phyloP scores from a whole-genome alignment of 495 filamentous ascomycete species.

The Poronia punctata region DNA sequence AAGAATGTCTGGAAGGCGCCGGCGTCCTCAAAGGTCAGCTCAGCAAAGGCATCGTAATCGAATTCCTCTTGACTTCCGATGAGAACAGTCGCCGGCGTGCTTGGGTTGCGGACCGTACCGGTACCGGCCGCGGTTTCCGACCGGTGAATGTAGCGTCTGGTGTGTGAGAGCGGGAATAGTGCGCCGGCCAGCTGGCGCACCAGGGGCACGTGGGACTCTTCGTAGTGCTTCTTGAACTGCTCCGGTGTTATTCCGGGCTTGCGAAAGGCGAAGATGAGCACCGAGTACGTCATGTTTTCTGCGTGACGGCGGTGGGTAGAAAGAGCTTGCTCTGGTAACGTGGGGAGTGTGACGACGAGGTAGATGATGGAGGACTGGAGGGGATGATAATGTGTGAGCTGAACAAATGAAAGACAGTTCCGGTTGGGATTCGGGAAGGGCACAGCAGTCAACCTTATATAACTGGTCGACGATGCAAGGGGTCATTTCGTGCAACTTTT shows the following conservation, averaged over 20 bases:
- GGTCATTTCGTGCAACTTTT: no score
- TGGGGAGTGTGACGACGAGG: no score
- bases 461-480: no score
- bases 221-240: constrained; percentile 4
- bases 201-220: neutral
- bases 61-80: constrained; percentile 1
- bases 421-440: no score
- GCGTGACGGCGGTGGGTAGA: no score
- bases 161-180: constrained; percentile 2
- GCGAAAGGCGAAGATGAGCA: constrained; percentile 2
- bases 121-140: neutral
- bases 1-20: constrained; percentile 1
- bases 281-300: constrained; percentile 2
- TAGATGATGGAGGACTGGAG: no score
- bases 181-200: constrained; percentile 1
- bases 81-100: constrained; percentile 1
- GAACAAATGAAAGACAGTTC: no score
- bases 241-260: constrained; percentile 2
- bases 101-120: constrained; percentile 3
- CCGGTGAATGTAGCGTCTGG: constrained; percentile 3
- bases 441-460: no score
- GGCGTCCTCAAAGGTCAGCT: constrained; percentile 1
- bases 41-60: constrained; percentile 1
- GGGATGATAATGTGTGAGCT: no score
- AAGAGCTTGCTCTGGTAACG: no score